Evolutionary conservation across 345 rosid genomes (phyloP).

Genomic region (Hibiscus tridactylites): DNA sequence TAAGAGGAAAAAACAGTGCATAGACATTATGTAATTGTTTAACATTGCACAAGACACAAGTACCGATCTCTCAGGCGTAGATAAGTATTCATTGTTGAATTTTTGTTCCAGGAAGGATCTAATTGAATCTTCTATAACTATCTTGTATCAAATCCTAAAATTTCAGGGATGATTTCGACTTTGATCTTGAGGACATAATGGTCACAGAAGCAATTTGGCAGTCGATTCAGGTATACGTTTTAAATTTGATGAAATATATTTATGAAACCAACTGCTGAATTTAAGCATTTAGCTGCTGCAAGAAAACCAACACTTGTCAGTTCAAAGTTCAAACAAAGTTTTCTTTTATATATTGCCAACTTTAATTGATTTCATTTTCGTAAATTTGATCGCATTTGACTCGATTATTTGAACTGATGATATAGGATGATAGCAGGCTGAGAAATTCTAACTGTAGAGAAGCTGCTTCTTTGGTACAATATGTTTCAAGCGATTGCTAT

Average conservation of each 20-base stretch:
- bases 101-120: background rate
- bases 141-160: conserved; percentile 10
- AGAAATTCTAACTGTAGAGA: background rate
- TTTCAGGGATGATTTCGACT: conserved; percentile 74
- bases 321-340: background rate
- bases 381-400: background rate
- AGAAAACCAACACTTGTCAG: background rate
- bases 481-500: background rate
- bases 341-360: background rate
- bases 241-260: background rate
- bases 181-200: conserved; percentile 98
- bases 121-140: background rate
- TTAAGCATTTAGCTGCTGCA: background rate
- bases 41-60: background rate
- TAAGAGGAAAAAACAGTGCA: background rate
- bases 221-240: conserved; percentile 67
- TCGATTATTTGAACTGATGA: background rate
- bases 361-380: background rate
- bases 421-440: background rate
- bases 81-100: background rate
- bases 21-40: background rate
- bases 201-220: conserved; percentile 96
- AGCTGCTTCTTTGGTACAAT: background rate
- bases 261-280: conserved; percentile 1
- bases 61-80: background rate